A percentile compares a stretch with the other conserved stretches of the same genome.
Evolutionary conservation across 441 rosid species (phyloP).

Genomic region (Gossypium laxum): DNA sequence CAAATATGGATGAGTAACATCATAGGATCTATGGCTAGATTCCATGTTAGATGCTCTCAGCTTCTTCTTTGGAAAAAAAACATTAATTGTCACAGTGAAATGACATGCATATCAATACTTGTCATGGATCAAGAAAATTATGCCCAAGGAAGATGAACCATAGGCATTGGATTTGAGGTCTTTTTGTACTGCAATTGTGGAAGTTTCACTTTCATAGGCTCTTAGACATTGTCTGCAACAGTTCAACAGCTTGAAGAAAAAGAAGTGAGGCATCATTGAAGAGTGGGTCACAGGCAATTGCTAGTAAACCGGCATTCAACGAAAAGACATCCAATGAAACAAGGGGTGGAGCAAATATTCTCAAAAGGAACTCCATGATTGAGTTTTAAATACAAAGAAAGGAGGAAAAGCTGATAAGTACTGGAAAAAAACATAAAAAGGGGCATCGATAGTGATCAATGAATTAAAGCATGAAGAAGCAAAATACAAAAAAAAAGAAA

Average conservation of each 20-base stretch:
- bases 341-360: neutral
- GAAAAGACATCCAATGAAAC: neutral
- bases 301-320: neutral
- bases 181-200: neutral
- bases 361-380: neutral
- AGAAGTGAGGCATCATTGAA: neutral
- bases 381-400: neutral
- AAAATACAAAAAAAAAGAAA: neutral
- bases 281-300: neutral
- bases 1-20: neutral
- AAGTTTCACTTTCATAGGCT: neutral
- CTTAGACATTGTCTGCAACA: neutral
- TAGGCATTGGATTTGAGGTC: neutral
- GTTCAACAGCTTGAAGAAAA: neutral
- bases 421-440: neutral
- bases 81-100: neutral
- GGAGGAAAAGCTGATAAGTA: neutral
- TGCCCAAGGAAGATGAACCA: neutral
- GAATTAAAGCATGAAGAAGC: constrained; percentile 20
- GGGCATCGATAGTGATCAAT: constrained; percentile 13
- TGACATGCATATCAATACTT: neutral
- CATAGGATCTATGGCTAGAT: constrained; percentile 4
- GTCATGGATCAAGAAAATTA: neutral
- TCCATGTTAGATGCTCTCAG: constrained; percentile 5
- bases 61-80: neutral